These are phyloP conservation scores for Ceratocystis papillata DNA, from an alignment of 2,329 filamentous ascomycete genomes.

Conservation along the genomic window DNA sequence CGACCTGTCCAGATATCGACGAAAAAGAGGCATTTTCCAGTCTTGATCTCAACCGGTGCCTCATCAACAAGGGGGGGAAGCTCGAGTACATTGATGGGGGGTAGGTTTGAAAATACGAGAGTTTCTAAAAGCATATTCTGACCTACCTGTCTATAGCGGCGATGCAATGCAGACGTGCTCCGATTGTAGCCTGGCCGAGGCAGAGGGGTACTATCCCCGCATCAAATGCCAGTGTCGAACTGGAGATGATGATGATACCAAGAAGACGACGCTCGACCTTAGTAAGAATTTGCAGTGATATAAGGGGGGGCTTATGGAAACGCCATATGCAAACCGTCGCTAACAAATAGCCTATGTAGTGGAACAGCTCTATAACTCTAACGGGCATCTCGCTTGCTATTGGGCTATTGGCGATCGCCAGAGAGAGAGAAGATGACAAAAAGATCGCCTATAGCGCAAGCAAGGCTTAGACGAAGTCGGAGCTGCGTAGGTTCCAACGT, in stretches of 20 bases:
- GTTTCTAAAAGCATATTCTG: not conserved
- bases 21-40: slow-evolving; percentile 4
- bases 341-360: slow-evolving; percentile 5
- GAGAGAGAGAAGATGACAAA: not conserved
- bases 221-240: slow-evolving; percentile 9
- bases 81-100: slow-evolving; percentile 8
- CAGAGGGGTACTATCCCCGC: not conserved
- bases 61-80: slow-evolving; percentile 14
- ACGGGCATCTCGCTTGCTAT: slow-evolving; percentile 14
- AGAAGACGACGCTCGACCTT: slow-evolving; percentile 1
- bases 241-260: not conserved
- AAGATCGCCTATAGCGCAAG: no score
- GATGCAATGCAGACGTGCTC: slow-evolving; percentile 9
- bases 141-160: not conserved
- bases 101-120: not conserved
- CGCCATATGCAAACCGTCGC: not conserved
- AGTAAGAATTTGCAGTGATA: slow-evolving; percentile 1
- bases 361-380: slow-evolving; percentile 18
- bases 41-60: slow-evolving; percentile 15
- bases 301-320: not conserved
- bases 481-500: not conserved
- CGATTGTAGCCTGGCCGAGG: not conserved
- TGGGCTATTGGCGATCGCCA: slow-evolving; percentile 9
- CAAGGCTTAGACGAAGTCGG: not conserved
- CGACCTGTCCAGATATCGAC: slow-evolving; percentile 13